phyloP scores from a whole-genome alignment of 2,329 filamentous ascomycete species.

The Ascochyta rabiei region DNA sequence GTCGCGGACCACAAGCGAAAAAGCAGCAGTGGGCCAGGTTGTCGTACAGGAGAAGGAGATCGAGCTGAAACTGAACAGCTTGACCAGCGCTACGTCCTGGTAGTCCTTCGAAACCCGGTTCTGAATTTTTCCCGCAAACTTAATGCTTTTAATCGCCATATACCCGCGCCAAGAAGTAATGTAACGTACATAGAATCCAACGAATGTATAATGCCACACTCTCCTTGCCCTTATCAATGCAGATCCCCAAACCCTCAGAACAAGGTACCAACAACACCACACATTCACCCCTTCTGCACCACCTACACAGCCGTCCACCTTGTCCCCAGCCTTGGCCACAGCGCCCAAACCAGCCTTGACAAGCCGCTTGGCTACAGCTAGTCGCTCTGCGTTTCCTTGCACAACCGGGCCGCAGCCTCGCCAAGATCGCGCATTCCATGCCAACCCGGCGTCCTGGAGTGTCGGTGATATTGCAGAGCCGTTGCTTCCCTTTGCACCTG shows the following conservation, averaged over 20 bases:
- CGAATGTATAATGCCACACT: neutral
- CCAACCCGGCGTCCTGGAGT: too few relatives aligned
- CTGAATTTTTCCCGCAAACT: too few relatives aligned
- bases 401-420: neutral
- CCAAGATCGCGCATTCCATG: too few relatives aligned
- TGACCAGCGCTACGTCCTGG: constrained; percentile 12
- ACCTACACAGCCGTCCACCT: neutral
- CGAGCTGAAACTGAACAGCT: constrained; percentile 3
- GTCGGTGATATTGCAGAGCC: too few relatives aligned
- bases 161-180: constrained; percentile 8
- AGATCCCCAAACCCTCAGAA: too few relatives aligned
- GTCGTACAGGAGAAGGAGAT: constrained; percentile 23
- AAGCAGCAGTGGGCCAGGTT: constrained; percentile 19
- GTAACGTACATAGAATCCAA: neutral
- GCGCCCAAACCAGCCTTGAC: neutral
- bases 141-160: neutral
- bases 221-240: neutral
- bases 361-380: neutral
- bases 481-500: too few relatives aligned
- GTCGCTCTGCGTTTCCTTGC: neutral
- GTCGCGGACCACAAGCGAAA: constrained; percentile 25
- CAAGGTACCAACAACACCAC: neutral
- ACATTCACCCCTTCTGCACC: neutral
- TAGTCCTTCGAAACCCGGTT: neutral
- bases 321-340: neutral